phyloP scores from a whole-genome alignment of 2,329 filamentous ascomycete species.

The Trichoderma pleuroti region DNA sequence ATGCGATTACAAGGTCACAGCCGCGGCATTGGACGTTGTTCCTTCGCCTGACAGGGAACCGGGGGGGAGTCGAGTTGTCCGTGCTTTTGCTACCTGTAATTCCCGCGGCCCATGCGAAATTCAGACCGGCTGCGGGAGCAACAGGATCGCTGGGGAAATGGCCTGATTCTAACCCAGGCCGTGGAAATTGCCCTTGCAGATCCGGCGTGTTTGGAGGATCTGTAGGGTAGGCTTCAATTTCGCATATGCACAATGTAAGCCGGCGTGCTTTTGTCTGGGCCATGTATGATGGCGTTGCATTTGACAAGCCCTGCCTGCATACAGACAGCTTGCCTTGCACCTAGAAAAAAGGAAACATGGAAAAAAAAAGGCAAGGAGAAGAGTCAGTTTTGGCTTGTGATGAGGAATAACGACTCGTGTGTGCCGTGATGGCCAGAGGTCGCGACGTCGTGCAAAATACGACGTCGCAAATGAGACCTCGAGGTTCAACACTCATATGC shows the following conservation, averaged over 20 bases:
- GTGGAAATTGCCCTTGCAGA: conserved; percentile 7
- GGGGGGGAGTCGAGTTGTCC: not conserved
- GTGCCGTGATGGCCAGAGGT: not conserved
- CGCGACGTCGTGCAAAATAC: not conserved
- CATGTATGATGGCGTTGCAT: not conserved
- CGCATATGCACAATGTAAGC: not conserved
- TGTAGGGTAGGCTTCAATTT: conserved; percentile 9
- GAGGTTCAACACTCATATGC: not conserved
- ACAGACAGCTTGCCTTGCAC: not conserved
- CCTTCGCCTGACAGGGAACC: not conserved
- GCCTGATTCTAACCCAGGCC: not conserved
- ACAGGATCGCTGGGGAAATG: not conserved
- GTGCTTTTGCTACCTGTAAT: not conserved
- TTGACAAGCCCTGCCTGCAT: not conserved
- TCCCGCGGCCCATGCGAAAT: not conserved
- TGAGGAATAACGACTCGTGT: not conserved
- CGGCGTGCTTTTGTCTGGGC: not conserved
- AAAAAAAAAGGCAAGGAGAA: not conserved
- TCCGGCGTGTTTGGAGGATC: not conserved
- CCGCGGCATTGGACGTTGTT: not conserved
- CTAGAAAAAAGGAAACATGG: not conserved
- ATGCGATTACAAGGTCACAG: not conserved
- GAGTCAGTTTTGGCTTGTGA: not conserved
- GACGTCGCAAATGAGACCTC: not conserved
- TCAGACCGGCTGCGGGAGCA: not conserved